These are phyloP conservation scores for Yamadazyma trypodendri DNA, from an alignment of 1,139 yeast genomes.

Conservation along the genomic window DNA sequence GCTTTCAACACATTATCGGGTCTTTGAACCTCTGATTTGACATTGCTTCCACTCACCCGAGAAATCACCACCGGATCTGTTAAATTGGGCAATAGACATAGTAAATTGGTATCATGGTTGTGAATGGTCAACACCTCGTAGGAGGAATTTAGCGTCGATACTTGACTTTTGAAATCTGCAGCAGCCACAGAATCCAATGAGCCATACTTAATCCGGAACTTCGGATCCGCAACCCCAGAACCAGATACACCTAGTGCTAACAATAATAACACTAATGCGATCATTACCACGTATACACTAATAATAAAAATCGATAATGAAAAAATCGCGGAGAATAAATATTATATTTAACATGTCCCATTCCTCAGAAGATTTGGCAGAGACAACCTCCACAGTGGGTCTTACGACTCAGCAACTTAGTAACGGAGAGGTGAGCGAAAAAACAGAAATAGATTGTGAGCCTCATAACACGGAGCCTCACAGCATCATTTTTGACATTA, in stretches of 20 bases:
- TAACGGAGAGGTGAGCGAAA: constrained; percentile 11
- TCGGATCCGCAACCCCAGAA: not conserved
- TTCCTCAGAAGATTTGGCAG: constrained; percentile 7
- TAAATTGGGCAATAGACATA: constrained; percentile 23
- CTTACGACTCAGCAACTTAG: constrained; percentile 13
- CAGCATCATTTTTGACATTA: constrained; percentile 50
- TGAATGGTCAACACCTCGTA: constrained; percentile 23
- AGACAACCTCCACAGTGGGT: constrained; percentile 10
- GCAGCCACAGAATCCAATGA: constrained; percentile 2
- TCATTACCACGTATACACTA: too few relatives aligned
- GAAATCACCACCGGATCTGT: constrained; percentile 5
- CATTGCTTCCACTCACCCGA: not conserved
- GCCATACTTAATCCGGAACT: constrained; percentile 17
- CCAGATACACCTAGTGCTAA: too few relatives aligned
- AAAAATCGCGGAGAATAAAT: not conserved
- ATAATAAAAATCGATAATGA: too few relatives aligned
- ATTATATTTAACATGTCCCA: not conserved
- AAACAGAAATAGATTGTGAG: not conserved
- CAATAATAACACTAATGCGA: too few relatives aligned
- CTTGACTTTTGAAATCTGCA: constrained; percentile 12
- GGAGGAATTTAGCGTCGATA: constrained; percentile 11
- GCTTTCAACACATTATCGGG: constrained; percentile 10
- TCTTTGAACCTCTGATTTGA: not conserved
- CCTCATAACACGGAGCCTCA: constrained; percentile 19
- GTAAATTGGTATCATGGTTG: constrained; percentile 11